Evolutionary conservation across 768 basidiomycete genomes (phyloP).

Genomic region (Multifurca ochricompacta): DNA sequence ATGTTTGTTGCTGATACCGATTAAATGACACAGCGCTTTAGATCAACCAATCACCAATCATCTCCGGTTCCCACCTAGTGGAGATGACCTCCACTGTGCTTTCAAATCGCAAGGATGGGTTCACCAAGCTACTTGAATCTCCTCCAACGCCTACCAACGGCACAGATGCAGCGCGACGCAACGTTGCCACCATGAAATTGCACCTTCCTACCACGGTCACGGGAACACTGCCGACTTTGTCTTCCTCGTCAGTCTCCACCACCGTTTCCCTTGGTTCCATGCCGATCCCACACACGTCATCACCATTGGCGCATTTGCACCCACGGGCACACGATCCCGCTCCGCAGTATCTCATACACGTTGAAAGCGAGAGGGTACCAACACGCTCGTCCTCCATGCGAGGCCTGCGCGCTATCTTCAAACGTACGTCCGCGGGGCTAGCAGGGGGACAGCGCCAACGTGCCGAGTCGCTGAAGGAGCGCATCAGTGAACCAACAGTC

Average conservation of each 20-base stretch:
- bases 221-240: background rate
- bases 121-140: background rate
- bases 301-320: background rate
- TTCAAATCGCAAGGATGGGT: background rate
- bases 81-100: background rate
- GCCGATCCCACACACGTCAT: background rate
- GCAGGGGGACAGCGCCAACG: background rate
- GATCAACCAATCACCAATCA: slow-evolving; percentile 9
- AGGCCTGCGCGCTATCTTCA: slow-evolving; percentile 12
- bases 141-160: background rate
- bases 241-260: background rate
- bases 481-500: slow-evolving; percentile 6
- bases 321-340: background rate
- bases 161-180: background rate
- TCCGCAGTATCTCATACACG: background rate
- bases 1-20: background rate
- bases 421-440: slow-evolving; percentile 13
- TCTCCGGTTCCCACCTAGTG: background rate
- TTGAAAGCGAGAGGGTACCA: background rate
- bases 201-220: background rate
- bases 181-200: background rate
- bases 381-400: slow-evolving; percentile 6
- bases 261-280: background rate
- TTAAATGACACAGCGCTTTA: background rate
- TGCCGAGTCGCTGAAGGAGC: slow-evolving; percentile 14